Percentiles rank a stretch among this genome's conserved stretches.
phyloP scores from a whole-genome alignment of 1,284 basidiomycete species.

The Cryptococcus sp. region DNA sequence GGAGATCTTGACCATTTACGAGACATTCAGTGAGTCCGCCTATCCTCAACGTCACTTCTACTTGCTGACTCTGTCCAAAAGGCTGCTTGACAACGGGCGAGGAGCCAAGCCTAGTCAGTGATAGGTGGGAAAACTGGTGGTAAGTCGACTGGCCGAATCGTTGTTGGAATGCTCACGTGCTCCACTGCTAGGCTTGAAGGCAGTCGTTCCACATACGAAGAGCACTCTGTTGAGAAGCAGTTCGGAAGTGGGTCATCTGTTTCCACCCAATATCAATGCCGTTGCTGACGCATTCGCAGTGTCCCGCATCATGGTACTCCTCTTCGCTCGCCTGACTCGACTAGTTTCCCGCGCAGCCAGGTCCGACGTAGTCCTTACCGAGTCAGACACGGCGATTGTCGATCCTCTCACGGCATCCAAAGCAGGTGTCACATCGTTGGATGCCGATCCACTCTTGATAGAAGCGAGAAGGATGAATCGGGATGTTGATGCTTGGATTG shows the following conservation, averaged over 20 bases:
- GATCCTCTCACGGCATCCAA: background rate
- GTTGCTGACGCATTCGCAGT: conserved; percentile 18
- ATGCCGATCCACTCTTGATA: conserved; percentile 19
- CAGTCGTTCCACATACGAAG: conserved; percentile 49
- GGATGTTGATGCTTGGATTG: conserved; percentile 52
- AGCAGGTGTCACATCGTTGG: conserved; percentile 1
- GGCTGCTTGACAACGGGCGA: conserved; percentile 55
- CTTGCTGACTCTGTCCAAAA: conserved; percentile 17
- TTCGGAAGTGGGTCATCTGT: conserved; percentile 51
- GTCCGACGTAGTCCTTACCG: conserved; percentile 25
- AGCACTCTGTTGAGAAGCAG: conserved; percentile 57
- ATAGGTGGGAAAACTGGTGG: conserved; percentile 55
- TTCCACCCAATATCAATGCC: background rate
- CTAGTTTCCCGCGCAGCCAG: conserved; percentile 35
- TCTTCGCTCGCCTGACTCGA: conserved; percentile 41
- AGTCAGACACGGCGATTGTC: conserved; percentile 16
- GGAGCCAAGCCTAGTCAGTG: conserved; percentile 54
- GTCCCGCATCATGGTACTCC: conserved; percentile 49
- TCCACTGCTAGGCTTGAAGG: conserved; percentile 26
- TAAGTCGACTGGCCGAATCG: conserved; percentile 32
- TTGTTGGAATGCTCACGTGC: conserved; percentile 22
- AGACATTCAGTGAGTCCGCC: conserved; percentile 53
- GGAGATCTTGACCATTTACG: conserved; percentile 58
- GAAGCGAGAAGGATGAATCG: conserved; percentile 43
- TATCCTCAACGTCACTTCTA: background rate